Percentiles rank a stretch among this genome's conserved stretches.
phyloP scores from a whole-genome alignment of 75 land plant species.

The Cryptomeria japonica region DNA sequence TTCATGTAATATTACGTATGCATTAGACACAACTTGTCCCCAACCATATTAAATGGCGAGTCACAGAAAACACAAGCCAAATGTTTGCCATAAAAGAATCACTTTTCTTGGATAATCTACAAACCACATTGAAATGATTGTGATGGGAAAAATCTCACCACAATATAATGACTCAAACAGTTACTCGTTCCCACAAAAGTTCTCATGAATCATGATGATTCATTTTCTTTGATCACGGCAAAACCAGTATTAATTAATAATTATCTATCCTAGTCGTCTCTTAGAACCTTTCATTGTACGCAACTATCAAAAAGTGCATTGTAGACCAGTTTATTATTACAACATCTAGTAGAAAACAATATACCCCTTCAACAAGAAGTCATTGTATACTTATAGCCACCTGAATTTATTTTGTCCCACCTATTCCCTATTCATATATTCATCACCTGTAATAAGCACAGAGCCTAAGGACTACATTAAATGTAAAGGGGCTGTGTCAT shows the following conservation, averaged over 20 bases:
- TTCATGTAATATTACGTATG: not conserved
- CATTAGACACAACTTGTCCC: not conserved
- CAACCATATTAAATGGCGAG: not conserved
- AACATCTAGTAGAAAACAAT: not conserved
- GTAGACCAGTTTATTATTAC: not conserved
- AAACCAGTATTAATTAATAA: not conserved
- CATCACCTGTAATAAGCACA: not conserved
- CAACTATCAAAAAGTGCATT: not conserved
- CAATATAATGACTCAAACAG: not conserved
- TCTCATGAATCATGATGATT: not conserved
- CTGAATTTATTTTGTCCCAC: not conserved
- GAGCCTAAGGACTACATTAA: not conserved
- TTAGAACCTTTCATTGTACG: not conserved
- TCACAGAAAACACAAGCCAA: not conserved
- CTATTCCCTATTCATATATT: not conserved
- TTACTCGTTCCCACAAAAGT: not conserved
- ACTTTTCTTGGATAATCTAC: not conserved
- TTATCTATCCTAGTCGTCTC: not conserved
- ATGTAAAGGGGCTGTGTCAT: not conserved
- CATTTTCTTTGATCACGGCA: not conserved
- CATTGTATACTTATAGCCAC: not conserved
- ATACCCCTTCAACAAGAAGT: not conserved
- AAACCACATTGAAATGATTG: not conserved
- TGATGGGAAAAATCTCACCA: slow-evolving; percentile 1
- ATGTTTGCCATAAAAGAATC: too few relatives aligned